Evolutionary conservation across 192 early-diverging fungal genomes (phyloP), one percentile per base, ranked within the genome.

Genomic region (Podila clonocystis): DNA sequence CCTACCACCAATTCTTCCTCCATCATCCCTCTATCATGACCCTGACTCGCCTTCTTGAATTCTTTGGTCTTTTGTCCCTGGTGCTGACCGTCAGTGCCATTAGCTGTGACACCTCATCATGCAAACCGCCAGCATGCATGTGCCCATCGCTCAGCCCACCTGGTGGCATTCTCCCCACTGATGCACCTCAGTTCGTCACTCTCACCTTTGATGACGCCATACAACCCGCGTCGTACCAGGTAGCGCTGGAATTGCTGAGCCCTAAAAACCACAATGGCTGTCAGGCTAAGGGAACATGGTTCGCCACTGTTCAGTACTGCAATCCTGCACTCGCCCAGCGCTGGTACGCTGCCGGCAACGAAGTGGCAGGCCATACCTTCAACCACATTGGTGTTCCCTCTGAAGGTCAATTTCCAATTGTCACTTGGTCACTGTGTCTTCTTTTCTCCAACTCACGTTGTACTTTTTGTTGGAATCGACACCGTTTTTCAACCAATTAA

Each of bases 131-230:
- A 11, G 67, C 36, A 9, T 87, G 85, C 69, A 49, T 72, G 11
- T 87, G 85, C 17, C 67, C 85, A 6, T 78, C 84, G 3, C 65
- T 61, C 58, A 64, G 50, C 5, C 84, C 84, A 57, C 82, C 85
- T 19, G 82, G 72, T 17, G 82, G 83, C 4, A 50, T 86, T 28
- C 11, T 36, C 15, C 77, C 83, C 11, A 63, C 65, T 5, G 71
- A 85, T 48, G 73, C 77, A 13, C 87, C 87, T 13, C 87, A 88
- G 65, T 88, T 88, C 67, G 70, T 87, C 49, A 72, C 74, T 3
- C 71, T 88, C 41, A 88, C 90, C 8, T 90, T 85, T 72, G 89
- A 91, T 58, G 90, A 91, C 68, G 75, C 89, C 15, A 58, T 91
- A 69, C 84, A 87, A 36, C 24, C 52, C 22, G 20, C 52, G 6